Evolutionary conservation across 805 yeast genomes (phyloP).

Genomic region (Metschnikowia reukaufii): DNA sequence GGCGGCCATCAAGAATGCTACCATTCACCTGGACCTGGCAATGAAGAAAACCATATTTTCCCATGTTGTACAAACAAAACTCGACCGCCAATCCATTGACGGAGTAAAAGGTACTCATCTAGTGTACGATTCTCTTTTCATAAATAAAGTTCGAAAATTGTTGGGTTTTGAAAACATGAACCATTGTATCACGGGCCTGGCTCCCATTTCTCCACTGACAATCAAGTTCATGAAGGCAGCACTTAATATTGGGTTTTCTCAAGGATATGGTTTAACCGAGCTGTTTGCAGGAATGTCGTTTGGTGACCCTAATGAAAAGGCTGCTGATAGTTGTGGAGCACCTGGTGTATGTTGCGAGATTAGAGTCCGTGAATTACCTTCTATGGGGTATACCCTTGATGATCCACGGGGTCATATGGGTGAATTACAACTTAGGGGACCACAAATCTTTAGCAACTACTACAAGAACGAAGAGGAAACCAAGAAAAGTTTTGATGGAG

Average conservation of each 20-base stretch:
- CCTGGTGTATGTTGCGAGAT: constrained; percentile 54
- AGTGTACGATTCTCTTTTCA: constrained; percentile 18
- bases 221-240: constrained; percentile 61
- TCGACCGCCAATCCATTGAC: constrained; percentile 18
- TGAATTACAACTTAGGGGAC: constrained; percentile 64
- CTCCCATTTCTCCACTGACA: constrained; percentile 67
- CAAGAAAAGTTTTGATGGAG: constrained; percentile 45
- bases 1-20: constrained; percentile 26
- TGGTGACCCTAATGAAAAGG: constrained; percentile 42
- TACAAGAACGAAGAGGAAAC: constrained; percentile 60
- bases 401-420: constrained; percentile 44
- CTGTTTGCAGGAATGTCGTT: constrained; percentile 55
- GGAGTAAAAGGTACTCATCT: constrained; percentile 23
- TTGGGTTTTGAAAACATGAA: constrained; percentile 36
- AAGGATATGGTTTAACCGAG: constrained; percentile 78
- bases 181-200: constrained; percentile 50
- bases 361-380: constrained; percentile 60
- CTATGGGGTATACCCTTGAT: constrained; percentile 46
- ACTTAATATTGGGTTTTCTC: constrained; percentile 54
- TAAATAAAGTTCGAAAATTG: constrained; percentile 22
- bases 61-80: constrained; percentile 22
- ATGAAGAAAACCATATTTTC: constrained; percentile 20
- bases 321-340: constrained; percentile 62
- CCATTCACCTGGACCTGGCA: constrained; percentile 22
- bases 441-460: constrained; percentile 58